phyloP scores from a whole-genome alignment of 1,139 yeast genomes.

The Entelexis paramagnoliae region DNA sequence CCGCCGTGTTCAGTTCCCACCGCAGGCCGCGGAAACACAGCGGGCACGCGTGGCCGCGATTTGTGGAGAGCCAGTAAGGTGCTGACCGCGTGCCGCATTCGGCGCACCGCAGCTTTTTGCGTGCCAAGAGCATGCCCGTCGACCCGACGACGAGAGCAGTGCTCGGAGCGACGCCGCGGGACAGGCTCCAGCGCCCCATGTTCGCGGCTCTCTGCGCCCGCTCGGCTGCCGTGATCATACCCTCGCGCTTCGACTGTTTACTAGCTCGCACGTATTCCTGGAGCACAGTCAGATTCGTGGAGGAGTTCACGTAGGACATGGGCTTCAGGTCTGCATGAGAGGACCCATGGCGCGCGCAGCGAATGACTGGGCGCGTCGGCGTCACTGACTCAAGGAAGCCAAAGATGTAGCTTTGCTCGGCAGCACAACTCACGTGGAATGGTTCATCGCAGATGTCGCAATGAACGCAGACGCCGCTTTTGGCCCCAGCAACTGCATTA shows the following conservation, averaged over 20 bases:
- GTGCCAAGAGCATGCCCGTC: neutral
- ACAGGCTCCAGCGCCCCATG: neutral
- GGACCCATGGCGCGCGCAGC: constrained; percentile 28
- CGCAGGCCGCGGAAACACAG: constrained; percentile 2
- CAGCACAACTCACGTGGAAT: constrained; percentile 64
- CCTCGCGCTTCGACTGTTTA: constrained; percentile 26
- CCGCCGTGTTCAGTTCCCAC: neutral
- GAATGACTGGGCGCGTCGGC: constrained; percentile 28
- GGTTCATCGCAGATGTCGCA: constrained; percentile 38
- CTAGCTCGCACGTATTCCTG: constrained; percentile 26
- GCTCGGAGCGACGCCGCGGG: neutral
- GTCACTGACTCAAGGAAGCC: constrained; percentile 33
- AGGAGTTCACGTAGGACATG: constrained; percentile 25
- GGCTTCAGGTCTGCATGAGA: constrained; percentile 21
- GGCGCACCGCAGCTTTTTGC: constrained; percentile 8
- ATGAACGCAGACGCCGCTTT: neutral
- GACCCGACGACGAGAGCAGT: neutral
- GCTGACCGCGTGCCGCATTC: constrained; percentile 27
- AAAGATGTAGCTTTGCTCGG: constrained; percentile 26
- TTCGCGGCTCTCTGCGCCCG: neutral
- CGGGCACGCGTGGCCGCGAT: neutral
- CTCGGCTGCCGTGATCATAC: constrained; percentile 1
- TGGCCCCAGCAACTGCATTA: neutral
- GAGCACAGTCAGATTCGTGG: constrained; percentile 27
- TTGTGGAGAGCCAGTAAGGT: constrained; percentile 5